phyloP scores from a whole-genome alignment of 768 basidiomycete species.

The Lentinula lateritia region DNA sequence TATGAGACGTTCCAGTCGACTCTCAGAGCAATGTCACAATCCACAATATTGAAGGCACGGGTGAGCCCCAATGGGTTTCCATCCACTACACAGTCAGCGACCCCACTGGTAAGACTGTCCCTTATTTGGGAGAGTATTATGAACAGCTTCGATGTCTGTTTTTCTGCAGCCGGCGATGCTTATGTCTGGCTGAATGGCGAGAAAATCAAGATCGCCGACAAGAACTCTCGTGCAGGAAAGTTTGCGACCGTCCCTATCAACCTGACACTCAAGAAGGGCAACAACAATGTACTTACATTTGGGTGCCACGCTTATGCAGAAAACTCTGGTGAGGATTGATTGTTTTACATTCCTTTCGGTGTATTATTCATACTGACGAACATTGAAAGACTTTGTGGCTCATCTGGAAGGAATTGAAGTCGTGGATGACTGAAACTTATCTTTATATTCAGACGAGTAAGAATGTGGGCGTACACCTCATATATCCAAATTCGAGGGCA shows the following conservation, averaged over 20 bases:
- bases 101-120: slow-evolving; percentile 10
- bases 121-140: background rate
- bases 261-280: slow-evolving; percentile 8
- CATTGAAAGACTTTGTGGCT: background rate
- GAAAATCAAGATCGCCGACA: slow-evolving; percentile 8
- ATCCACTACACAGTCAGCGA: slow-evolving; percentile 16
- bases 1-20: background rate
- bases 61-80: slow-evolving; percentile 26
- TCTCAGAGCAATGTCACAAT: slow-evolving; percentile 20
- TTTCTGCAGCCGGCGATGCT: slow-evolving; percentile 9
- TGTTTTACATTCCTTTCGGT: background rate
- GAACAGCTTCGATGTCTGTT: too few species aligned
- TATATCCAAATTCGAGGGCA: too few species aligned
- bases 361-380: background rate
- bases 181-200: slow-evolving; percentile 14
- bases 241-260: slow-evolving; percentile 9
- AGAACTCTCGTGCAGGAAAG: slow-evolving; percentile 13
- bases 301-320: slow-evolving; percentile 5
- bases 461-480: background rate
- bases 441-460: background rate
- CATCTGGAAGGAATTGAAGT: slow-evolving; percentile 2
- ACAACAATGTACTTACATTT: slow-evolving; percentile 10
- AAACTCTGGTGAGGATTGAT: background rate
- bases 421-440: background rate
- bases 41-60: slow-evolving; percentile 21